A percentile compares a stretch with the other conserved stretches of the same genome.
Conservation (phyloP, 2,329 filamentous ascomycete genomes). For the Dactylellina drechsleri region DNA sequence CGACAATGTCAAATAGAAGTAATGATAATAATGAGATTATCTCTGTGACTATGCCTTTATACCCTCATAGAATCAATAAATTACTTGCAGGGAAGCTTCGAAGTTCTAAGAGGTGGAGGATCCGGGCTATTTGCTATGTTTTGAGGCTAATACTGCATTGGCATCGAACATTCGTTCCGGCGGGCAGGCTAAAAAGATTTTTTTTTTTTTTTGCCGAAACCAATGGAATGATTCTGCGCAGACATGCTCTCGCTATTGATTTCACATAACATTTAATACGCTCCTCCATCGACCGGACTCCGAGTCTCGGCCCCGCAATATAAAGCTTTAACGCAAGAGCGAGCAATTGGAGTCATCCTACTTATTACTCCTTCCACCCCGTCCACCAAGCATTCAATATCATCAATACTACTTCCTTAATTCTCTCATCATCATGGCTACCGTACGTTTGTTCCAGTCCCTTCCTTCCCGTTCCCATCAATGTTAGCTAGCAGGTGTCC, state of each 20-base stretch:
- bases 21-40: constrained; percentile 51
- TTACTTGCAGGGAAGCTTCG: too few species aligned
- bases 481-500: not conserved
- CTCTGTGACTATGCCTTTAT: not conserved
- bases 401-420: too few species aligned
- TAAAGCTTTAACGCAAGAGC: too few species aligned
- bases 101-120: constrained; percentile 30
- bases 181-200: constrained; percentile 22
- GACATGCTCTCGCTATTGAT: not conserved
- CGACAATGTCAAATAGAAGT: constrained; percentile 34
- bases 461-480: constrained; percentile 36
- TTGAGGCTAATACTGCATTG: constrained; percentile 20
- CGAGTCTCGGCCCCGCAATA: too few species aligned
- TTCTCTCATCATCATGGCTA: constrained; percentile 32
- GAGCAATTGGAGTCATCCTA: too few species aligned
- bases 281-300: too few species aligned
- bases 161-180: constrained; percentile 28
- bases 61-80: too few species aligned
- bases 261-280: too few species aligned
- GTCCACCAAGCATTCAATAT: too few species aligned
- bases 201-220: not conserved
- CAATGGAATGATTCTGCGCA: not conserved
- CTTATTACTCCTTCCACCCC: too few species aligned
- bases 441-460: constrained; percentile 12
- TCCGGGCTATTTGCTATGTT: constrained; percentile 44